Base-by-base conservation (phyloP, 2,329 filamentous ascomycete species). In the Onygenales sp. region DNA sequence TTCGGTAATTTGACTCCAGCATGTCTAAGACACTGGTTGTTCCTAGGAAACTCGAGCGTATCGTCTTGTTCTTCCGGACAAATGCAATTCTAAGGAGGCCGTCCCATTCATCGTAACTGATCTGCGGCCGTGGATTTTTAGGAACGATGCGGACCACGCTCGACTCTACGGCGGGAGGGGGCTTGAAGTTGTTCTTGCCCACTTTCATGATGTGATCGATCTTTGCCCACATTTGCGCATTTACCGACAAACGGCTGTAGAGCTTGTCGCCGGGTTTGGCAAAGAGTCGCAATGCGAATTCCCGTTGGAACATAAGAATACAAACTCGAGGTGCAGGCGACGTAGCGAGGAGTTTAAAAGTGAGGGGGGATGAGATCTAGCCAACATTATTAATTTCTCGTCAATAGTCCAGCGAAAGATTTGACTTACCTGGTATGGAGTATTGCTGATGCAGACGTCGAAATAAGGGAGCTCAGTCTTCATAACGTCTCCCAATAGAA, bases 101-200 rank as follows among this genome's bases (percentile, higher is more conserved):
- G 66, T 97, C 92, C 85, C 91, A 96, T 70, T 97, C 93, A 51
- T 94, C 89, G 72, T 92, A 97, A 66, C 84, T 88, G 59, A 97
- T 91, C 61, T 89, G 85, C 51, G 92, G 92, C 39, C 89, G 76
- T 9, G 90, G 90, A 39, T 81, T 79, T 74, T 96, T 94, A 21
- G 90, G 90, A 66, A 92, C 88, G 60, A 96, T 86, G 56, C 91
- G 81, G 47, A 96, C 90, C 6, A 96, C 91, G 54, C 86, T 91
- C 7, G 84, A 89, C 71, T 98, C 93, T 54, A 98, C 93, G 64
- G 89, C 82, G 7, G 93, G 93, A 0, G 93, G 92, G 0, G 93
- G 93, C 57, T 89, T 89, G 79, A 97, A 98, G 75, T 97, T 97
- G 72, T 94, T 93, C 72, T 86, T 87, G 59, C 91, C 90, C 45